phyloP scores from a whole-genome alignment of 306 rosid species.

The Vigna unguiculata region DNA sequence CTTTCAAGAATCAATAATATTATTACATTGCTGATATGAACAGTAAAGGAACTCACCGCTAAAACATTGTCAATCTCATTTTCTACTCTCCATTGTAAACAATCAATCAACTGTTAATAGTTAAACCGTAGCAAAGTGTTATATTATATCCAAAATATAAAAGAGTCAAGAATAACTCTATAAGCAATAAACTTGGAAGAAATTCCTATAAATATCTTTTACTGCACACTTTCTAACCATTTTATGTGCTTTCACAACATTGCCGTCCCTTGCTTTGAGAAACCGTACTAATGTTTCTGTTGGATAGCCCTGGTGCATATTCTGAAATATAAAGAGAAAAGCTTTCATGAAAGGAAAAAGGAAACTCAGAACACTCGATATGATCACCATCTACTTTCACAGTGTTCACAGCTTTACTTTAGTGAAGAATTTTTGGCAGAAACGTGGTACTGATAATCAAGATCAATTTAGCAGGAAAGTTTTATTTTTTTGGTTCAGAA shows the following conservation, averaged over 20 bases:
- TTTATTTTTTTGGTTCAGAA: background rate
- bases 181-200: background rate
- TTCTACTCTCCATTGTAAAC: conserved; percentile 30
- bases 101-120: conserved; percentile 1
- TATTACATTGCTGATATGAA: background rate
- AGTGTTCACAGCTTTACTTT: background rate
- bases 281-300: conserved; percentile 9
- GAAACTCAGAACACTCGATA: background rate
- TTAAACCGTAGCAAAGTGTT: conserved; percentile 8
- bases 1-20: background rate
- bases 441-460: background rate
- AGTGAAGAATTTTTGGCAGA: background rate
- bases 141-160: conserved; percentile 3
- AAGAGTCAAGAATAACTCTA: background rate
- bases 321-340: background rate
- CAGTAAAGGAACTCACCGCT: conserved; percentile 10
- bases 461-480: background rate
- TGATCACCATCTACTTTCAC: background rate
- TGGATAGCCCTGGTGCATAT: conserved; percentile 28
- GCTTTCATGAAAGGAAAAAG: background rate
- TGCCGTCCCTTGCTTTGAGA: conserved; percentile 24
- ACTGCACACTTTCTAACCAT: conserved; percentile 15
- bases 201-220: background rate
- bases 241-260: conserved; percentile 19
- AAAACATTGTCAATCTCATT: conserved; percentile 17